Percentiles rank a stretch among this genome's conserved stretches.
Evolutionary conservation across 768 basidiomycete genomes (phyloP).

Genomic region (Tremella fuciformis): DNA sequence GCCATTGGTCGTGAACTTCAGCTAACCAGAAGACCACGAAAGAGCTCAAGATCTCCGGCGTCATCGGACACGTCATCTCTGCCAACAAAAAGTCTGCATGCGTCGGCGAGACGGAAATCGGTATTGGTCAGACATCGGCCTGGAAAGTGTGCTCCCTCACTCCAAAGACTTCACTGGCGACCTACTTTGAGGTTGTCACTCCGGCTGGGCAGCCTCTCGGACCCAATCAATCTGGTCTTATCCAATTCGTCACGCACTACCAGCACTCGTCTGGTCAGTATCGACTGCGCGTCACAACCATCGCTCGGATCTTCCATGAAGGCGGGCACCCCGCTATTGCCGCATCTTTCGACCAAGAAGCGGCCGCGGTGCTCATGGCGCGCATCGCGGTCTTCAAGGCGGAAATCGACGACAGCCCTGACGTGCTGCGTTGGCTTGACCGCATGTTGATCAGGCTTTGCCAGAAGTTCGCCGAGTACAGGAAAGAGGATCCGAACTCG

Average conservation of each 20-base stretch:
- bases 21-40: conserved; percentile 74
- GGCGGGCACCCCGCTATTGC: conserved; percentile 92
- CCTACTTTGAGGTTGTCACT: conserved; percentile 98
- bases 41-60: conserved; percentile 94
- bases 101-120: conserved; percentile 98
- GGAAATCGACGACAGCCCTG: conserved; percentile 95
- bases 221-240: conserved; percentile 78
- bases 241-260: conserved; percentile 98
- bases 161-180: conserved; percentile 79
- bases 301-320: conserved; percentile 95
- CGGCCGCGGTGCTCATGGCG: conserved; percentile 95
- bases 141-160: conserved; percentile 95
- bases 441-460: conserved; percentile 97
- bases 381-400: conserved; percentile 99
- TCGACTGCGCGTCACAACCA: conserved; percentile 93
- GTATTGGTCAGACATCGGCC: conserved; percentile 95
- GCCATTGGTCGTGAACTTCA: neutral
- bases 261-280: conserved; percentile 95
- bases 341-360: conserved; percentile 94
- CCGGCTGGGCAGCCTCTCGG: conserved; percentile 90
- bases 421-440: conserved; percentile 95
- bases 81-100: conserved; percentile 93
- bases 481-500: conserved; percentile 93
- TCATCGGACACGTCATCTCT: conserved; percentile 96
- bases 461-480: conserved; percentile 98